Base-by-base conservation (phyloP, 2,329 filamentous ascomycete genomes). In the Fusarium newnesense region DNA sequence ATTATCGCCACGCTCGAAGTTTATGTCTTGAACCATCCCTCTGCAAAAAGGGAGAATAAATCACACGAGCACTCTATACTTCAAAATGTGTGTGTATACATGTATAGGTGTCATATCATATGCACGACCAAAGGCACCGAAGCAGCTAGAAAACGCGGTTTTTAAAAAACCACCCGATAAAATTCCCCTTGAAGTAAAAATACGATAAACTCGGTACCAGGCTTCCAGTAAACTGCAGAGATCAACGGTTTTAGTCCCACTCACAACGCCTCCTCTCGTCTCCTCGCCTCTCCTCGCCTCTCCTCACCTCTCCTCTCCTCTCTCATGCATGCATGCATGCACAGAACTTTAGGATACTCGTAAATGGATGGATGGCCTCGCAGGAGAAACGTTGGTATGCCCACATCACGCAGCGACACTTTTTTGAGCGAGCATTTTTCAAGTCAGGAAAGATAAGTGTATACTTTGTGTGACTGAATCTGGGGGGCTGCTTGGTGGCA, bases 221-320 rank as follows among this genome's bases (percentile, higher is more conserved):
- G 58, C 34, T 60, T 50, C 47, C 40, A 69, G 34, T 58, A 28
- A 30, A 42, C 26, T 54, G 68, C 57, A 40, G 43, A 59, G 63
- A 30, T 57, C 24, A 59, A 57, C 49, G 47, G 67, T 40, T 39
- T 56, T 37, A 36, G 71, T 73, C 60, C 71, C 71, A 69, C 71
- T 36, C 53, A 37, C 19, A 36, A 36, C 36, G 40, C 64, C 60
- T 56, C 36, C 36, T 52, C 56, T 54, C 30, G 8, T 26, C n/a
- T n/a, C n/a, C n/a, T n/a, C n/a, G n/a, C n/a, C n/a, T n/a, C n/a
- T n/a, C n/a, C n/a, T n/a, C n/a, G n/a, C n/a, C n/a, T n/a, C n/a
- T n/a, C n/a, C n/a, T n/a, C n/a, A n/a, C n/a, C n/a, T n/a, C 47
- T 9, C 47, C 49, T 67, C 64, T 49, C 42, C 46, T 56, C 53